These are phyloP conservation scores for Boletus reticuloceps DNA, from an alignment of 768 basidiomycete genomes.

Conservation along the genomic window DNA sequence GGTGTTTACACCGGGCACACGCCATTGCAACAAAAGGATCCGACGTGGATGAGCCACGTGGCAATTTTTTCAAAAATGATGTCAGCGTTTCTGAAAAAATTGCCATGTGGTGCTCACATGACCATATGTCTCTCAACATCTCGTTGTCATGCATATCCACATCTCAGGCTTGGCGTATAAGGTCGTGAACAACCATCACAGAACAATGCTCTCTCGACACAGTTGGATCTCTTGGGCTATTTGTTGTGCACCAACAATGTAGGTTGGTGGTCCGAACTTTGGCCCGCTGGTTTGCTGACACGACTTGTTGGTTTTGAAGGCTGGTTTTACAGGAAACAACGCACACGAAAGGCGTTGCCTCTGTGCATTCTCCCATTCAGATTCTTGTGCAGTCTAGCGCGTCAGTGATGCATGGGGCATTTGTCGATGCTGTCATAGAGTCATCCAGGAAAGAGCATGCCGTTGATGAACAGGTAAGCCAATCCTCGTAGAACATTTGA, in stretches of 20 bases:
- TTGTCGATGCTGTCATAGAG: constrained; percentile 62
- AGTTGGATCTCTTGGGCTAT: constrained; percentile 67
- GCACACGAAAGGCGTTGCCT: constrained; percentile 82
- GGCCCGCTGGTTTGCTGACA: neutral
- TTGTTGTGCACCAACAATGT: constrained; percentile 69
- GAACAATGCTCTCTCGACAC: constrained; percentile 94
- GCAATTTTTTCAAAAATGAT: too few species aligned
- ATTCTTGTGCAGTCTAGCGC: constrained; percentile 64
- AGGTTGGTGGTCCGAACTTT: constrained; percentile 10
- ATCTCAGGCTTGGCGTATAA: constrained; percentile 98
- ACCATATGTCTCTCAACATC: too few species aligned
- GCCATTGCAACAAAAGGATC: too few species aligned
- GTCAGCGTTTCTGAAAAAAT: too few species aligned
- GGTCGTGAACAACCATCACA: constrained; percentile 89
- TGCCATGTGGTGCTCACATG: too few species aligned
- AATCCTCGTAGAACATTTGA: neutral
- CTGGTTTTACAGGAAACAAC: constrained; percentile 60
- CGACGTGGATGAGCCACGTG: too few species aligned
- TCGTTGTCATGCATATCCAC: constrained; percentile 39
- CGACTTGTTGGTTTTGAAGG: neutral
- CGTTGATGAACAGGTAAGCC: constrained; percentile 33
- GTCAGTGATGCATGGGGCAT: constrained; percentile 60
- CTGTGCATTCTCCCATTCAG: constrained; percentile 89
- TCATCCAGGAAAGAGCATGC: constrained; percentile 66
- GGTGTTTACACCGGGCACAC: too few species aligned